Conservation (phyloP, 768 basidiomycete species). For the Russula sp. region DNA sequence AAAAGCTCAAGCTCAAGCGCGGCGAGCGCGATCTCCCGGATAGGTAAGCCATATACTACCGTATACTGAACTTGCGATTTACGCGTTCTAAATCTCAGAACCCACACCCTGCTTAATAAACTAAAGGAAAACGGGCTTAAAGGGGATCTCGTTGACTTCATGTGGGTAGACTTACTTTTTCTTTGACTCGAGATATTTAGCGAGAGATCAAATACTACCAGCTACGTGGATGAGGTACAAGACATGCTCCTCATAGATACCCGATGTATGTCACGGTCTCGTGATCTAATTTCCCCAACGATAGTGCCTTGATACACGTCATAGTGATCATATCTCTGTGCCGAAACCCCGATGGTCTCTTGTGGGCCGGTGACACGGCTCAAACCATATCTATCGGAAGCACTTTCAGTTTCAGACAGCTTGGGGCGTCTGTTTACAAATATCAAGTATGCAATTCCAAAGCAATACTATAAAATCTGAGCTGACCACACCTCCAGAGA, state of each 20-base stretch:
- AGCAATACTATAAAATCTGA: too few species aligned
- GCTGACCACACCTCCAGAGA: background rate
- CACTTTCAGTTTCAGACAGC: slow-evolving; percentile 63
- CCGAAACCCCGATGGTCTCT: slow-evolving; percentile 56
- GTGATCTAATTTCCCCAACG: background rate
- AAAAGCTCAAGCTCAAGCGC: slow-evolving; percentile 37
- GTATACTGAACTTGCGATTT: background rate
- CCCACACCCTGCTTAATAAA: slow-evolving; percentile 42
- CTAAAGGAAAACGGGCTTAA: slow-evolving; percentile 31
- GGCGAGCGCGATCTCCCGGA: slow-evolving; percentile 55
- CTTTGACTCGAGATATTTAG: background rate
- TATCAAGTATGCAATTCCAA: slow-evolving; percentile 43
- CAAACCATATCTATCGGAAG: slow-evolving; percentile 73
- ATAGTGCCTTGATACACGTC: background rate
- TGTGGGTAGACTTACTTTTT: slow-evolving; percentile 36
- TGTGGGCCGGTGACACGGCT: slow-evolving; percentile 79
- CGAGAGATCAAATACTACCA: slow-evolving; percentile 23
- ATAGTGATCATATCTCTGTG: slow-evolving; percentile 61
- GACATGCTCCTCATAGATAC: slow-evolving; percentile 66
- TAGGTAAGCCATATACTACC: slow-evolving; percentile 34
- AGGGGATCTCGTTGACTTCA: slow-evolving; percentile 45
- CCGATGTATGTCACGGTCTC: slow-evolving; percentile 36
- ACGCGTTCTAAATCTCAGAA: slow-evolving; percentile 32
- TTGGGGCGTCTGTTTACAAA: slow-evolving; percentile 61
- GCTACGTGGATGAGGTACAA: slow-evolving; percentile 71